phyloP scores from a whole-genome alignment of 257 asterid genomes.

The Solanum chilense region DNA sequence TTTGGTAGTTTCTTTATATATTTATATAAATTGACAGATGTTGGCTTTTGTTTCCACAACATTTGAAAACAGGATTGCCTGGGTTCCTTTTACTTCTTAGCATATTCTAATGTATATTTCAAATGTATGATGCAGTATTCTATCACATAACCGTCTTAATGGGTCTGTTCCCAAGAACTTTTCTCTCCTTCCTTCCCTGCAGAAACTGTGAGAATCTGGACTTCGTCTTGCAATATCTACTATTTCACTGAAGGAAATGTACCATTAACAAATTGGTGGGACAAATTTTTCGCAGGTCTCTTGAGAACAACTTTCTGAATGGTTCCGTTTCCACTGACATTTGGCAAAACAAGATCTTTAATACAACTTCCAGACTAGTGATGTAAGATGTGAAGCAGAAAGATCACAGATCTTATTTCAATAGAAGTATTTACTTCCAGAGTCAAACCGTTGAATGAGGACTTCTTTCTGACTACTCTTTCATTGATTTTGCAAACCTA shows the following conservation, averaged over 20 bases:
- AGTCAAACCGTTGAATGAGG: neutral
- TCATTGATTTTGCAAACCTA: slow-evolving; percentile 3
- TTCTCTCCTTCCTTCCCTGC: slow-evolving; percentile 26
- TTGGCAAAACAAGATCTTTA: slow-evolving; percentile 30
- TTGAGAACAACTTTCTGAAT: slow-evolving; percentile 25
- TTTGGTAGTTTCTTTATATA: neutral
- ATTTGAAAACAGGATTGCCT: neutral
- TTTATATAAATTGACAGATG: neutral
- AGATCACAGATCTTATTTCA: neutral
- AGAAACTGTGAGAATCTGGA: slow-evolving; percentile 28
- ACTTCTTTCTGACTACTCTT: slow-evolving; percentile 3
- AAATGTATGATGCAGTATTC: slow-evolving; percentile 21
- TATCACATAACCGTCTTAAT: slow-evolving; percentile 26
- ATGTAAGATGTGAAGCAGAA: slow-evolving; percentile 14
- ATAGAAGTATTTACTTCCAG: neutral
- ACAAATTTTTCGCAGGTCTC: slow-evolving; percentile 19
- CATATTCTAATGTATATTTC: neutral
- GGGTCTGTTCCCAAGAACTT: slow-evolving; percentile 34
- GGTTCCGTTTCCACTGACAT: slow-evolving; percentile 24
- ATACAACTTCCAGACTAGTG: slow-evolving; percentile 13
- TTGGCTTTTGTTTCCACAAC: neutral
- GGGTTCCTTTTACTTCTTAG: neutral
- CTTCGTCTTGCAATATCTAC: neutral
- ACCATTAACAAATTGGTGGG: neutral
- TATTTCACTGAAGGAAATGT: neutral